Base-by-base conservation (phyloP, 768 basidiomycete genomes). In the Hericium coralloides region DNA sequence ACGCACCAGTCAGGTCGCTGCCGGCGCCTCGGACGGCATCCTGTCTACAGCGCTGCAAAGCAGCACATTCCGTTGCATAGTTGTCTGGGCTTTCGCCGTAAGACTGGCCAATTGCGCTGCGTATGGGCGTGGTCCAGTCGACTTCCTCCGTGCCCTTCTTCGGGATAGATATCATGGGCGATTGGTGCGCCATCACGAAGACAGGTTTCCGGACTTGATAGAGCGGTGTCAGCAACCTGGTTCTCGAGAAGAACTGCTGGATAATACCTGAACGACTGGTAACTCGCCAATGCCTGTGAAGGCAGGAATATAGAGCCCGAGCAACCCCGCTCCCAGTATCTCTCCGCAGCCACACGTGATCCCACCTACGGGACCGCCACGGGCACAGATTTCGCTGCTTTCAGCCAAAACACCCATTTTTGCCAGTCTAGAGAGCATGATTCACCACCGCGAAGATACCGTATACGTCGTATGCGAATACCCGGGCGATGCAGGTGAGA, bases 11-110 rank as follows among this genome's bases (percentile, higher is more conserved):
- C 55, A 83, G 76, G 69, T 98, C 97, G 68, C 93, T 95, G 1
- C 97, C 97, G 36, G 95, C 95, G 25, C 95, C 95, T 60, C 89
- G 81, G 5, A 98, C 92, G 0, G 97, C 97, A 67, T 99, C 97
- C 70, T 98, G 94, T 25, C 97, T 75, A 74, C 92, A 93, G 38
- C 95, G 77, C 67, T 97, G 92, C 17, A 99, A 81, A 2, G 84
- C 74, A 12, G 85, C 82, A 68, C 85, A 92, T 69, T 98, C 97
- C 12, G 86, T 74, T 0, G 85, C 73, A 68, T 98, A 99, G 63
- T 83, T 82, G 58, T 95, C 92, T 26, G 95, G 93, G 66, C 78
- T 85, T 76, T 98, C 97, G 25, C 92, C 92, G 68, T 97, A 99
- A 0, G 91, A 92, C 64, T 92, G 87, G 2, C 89, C 79, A 70